These are phyloP conservation scores for Paramecium pentaurelia DNA, from an alignment of 73 alveolate species.

Conservation along the genomic window DNA sequence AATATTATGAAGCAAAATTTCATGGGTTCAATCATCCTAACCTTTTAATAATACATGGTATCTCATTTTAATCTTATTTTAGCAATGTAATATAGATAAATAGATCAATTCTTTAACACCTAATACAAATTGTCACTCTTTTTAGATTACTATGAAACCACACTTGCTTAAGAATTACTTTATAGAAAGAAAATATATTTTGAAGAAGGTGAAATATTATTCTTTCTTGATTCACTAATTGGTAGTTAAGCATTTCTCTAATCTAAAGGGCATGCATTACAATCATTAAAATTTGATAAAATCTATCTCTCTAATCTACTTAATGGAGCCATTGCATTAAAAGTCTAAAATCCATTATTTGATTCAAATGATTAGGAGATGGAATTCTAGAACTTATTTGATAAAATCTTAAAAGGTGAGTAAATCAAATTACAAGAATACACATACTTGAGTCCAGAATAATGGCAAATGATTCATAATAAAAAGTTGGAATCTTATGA, in stretches of 20 bases:
- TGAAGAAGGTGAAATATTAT: slow-evolving; percentile 20
- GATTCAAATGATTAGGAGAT: not conserved
- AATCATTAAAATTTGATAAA: not conserved
- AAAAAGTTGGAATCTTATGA: not conserved
- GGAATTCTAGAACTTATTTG: not conserved
- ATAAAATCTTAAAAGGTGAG: not conserved
- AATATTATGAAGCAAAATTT: slow-evolving; percentile 34
- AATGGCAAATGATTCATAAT: not conserved
- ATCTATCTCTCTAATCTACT: not conserved
- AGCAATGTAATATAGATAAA: slow-evolving; percentile 7
- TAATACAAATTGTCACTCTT: not conserved
- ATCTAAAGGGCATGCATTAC: not conserved
- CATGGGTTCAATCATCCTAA: slow-evolving; percentile 38
- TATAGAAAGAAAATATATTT: slow-evolving; percentile 16
- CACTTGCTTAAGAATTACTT: not conserved
- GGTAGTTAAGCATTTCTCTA: slow-evolving; percentile 1
- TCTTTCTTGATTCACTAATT: not conserved
- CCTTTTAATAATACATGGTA: slow-evolving; percentile 28
- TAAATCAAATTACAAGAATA: not conserved
- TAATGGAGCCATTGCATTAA: slow-evolving; percentile 1
- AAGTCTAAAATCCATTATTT: not conserved
- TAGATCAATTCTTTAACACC: slow-evolving; percentile 15
- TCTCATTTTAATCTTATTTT: not conserved
- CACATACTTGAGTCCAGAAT: slow-evolving; percentile 21
- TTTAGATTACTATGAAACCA: not conserved